Evolutionary conservation across 805 yeast species (phyloP), one percentile per base, ranked within the genome.

Genomic region (Wickerhamiella shivajii): DNA sequence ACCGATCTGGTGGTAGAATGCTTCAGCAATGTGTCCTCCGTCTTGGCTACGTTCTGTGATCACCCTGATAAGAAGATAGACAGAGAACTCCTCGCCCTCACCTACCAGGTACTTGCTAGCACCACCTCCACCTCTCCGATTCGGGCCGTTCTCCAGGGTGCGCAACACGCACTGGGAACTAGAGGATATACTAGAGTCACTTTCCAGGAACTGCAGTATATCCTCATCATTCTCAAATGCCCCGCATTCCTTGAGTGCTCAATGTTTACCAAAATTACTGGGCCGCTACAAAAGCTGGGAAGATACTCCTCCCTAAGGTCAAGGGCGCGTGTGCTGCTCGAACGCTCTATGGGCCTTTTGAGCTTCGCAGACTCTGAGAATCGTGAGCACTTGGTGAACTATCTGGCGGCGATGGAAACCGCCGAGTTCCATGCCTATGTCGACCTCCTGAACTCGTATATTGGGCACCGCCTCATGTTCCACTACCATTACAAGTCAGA

Each of bases 401-500:
- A 79, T 76, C 62, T 73, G 47, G 58, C 71, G 3, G 58, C 63
- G 28, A 46, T 62, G 12, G 55, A 73, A 0, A 36, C 43, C 0
- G 53, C 51, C 0, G 62, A 58, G 6, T 76, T 77, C 41, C 50
- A 52, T 7, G 46, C 52, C 2, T 73, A 74, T 43, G 66, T 83
- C 0, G 81, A 81, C 24, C 57, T 77, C 20, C 45, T 80, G 31
- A 85, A 84, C 46, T 60, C 81, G 15, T 83, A 77, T 53, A 66
- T 84, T 23, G 77, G 92, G 0, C 81, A 78, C 47, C 81, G 80
- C 28, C 58, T 85, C 35, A 67, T 73, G 25, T 41, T 65, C 51
- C 46, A 48, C 21, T 49, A 37, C 28, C 47, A 47, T 24, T 42
- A 41, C 32, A 39, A 41, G 29, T 24, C 41, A 38, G 37, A 43